Percentiles rank a stretch among this genome's conserved stretches.
phyloP scores from a whole-genome alignment of 441 rosid genomes.

The Metrosideros polymorpha region DNA sequence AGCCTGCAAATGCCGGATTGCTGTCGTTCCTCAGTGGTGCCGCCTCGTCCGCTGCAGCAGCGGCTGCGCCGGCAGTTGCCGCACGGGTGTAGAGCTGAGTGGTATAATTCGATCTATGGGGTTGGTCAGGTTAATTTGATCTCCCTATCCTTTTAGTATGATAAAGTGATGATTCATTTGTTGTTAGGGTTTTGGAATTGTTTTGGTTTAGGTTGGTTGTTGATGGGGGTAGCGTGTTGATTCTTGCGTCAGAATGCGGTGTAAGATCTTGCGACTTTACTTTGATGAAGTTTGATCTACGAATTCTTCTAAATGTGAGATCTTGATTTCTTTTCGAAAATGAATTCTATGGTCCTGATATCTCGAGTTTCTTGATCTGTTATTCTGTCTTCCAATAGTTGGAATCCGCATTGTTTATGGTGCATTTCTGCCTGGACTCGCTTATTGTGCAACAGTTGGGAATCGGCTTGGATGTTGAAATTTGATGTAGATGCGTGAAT shows the following conservation, averaged over 20 bases:
- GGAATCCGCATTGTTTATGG: neutral
- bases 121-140: neutral
- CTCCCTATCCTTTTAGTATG: neutral
- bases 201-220: neutral
- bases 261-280: neutral
- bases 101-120: neutral
- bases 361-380: neutral
- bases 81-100: constrained; percentile 2
- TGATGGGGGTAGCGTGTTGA: neutral
- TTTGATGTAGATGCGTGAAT: neutral
- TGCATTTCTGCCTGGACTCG: neutral
- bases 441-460: neutral
- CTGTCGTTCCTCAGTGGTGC: constrained; percentile 10
- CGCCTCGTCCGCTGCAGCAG: constrained; percentile 6
- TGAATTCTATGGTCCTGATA: neutral
- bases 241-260: neutral
- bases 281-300: neutral
- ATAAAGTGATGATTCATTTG: neutral
- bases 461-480: neutral
- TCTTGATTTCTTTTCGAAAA: neutral
- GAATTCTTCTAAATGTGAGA: neutral
- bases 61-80: neutral
- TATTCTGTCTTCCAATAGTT: neutral
- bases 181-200: neutral
- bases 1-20: constrained; percentile 6